Evolutionary conservation across 805 yeast species (phyloP).

Genomic region (Kazachstania psychrophila): DNA sequence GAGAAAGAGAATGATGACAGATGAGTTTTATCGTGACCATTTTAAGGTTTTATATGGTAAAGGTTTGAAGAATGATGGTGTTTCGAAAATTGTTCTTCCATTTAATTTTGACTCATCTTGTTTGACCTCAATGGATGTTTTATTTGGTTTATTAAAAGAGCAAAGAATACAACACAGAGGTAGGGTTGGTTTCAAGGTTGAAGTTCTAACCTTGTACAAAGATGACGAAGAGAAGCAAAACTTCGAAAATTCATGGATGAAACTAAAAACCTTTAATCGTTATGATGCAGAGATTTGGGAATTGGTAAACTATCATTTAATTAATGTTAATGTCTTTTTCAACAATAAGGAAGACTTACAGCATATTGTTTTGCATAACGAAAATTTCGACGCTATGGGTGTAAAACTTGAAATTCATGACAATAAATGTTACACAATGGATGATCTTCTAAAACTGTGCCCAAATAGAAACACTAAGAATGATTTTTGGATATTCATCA

Average conservation of each 20-base stretch:
- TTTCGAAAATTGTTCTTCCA: slow-evolving; percentile 44
- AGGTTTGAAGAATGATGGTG: slow-evolving; percentile 11
- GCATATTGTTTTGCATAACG: slow-evolving; percentile 30
- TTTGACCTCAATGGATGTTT: slow-evolving; percentile 56
- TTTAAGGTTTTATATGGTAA: slow-evolving; percentile 38
- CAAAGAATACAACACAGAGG: slow-evolving; percentile 58
- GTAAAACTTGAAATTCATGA: background rate
- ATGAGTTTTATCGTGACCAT: slow-evolving; percentile 63
- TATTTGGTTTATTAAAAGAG: slow-evolving; percentile 50
- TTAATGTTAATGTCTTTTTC: slow-evolving; percentile 37
- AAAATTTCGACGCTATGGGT: slow-evolving; percentile 13
- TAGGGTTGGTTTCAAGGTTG: slow-evolving; percentile 54
- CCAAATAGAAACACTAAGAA: slow-evolving; percentile 54
- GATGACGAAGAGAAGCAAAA: slow-evolving; percentile 13
- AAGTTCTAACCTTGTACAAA: slow-evolving; percentile 34
- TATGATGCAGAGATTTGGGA: slow-evolving; percentile 16
- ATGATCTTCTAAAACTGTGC: slow-evolving; percentile 14
- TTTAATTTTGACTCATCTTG: slow-evolving; percentile 58
- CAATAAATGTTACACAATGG: slow-evolving; percentile 1
- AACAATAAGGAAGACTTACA: slow-evolving; percentile 21
- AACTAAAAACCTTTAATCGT: slow-evolving; percentile 7
- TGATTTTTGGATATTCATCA: slow-evolving; percentile 47
- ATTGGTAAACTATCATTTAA: slow-evolving; percentile 33
- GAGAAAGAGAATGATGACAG: slow-evolving; percentile 59
- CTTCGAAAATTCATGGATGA: slow-evolving; percentile 9